A percentile compares a stretch with the other conserved stretches of the same genome.
phyloP scores from a whole-genome alignment of 2,329 filamentous ascomycete species.

The Fusarium lyarnte region DNA sequence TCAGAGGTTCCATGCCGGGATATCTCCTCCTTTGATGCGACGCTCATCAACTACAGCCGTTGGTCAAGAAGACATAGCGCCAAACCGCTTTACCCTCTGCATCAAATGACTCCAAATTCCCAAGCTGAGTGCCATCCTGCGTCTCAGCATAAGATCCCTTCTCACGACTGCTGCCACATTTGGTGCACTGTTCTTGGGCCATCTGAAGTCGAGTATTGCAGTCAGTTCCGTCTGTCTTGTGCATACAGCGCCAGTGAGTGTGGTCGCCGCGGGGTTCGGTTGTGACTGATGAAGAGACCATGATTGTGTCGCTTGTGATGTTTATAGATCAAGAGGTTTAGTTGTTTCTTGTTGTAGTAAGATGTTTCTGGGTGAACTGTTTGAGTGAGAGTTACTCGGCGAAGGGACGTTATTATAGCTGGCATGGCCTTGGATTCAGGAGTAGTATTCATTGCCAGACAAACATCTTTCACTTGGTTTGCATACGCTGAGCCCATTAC shows the following conservation, averaged over 20 bases:
- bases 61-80: not conserved
- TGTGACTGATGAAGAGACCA: not conserved
- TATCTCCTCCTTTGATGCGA: not conserved
- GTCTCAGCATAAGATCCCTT: fast-evolving
- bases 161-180: fast-evolving
- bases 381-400: not conserved
- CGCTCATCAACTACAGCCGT: not conserved
- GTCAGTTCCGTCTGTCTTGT: not conserved
- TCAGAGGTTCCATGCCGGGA: fast-evolving
- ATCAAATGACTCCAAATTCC: not conserved
- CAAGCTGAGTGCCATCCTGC: fast-evolving
- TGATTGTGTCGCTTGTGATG: fast-evolving
- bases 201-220: not conserved
- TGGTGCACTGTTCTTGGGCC: not conserved
- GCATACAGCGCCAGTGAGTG: not conserved
- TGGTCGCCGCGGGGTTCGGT: not conserved
- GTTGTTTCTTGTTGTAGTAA: not conserved
- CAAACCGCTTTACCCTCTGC: not conserved
- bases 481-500: fast-evolving
- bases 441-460: not conserved
- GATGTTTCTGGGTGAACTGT: not conserved
- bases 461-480: not conserved
- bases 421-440: fast-evolving
- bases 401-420: not conserved
- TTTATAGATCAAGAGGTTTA: not conserved